Conservation (phyloP, 1,284 basidiomycete species). For the Mrakiaceae sp. region DNA sequence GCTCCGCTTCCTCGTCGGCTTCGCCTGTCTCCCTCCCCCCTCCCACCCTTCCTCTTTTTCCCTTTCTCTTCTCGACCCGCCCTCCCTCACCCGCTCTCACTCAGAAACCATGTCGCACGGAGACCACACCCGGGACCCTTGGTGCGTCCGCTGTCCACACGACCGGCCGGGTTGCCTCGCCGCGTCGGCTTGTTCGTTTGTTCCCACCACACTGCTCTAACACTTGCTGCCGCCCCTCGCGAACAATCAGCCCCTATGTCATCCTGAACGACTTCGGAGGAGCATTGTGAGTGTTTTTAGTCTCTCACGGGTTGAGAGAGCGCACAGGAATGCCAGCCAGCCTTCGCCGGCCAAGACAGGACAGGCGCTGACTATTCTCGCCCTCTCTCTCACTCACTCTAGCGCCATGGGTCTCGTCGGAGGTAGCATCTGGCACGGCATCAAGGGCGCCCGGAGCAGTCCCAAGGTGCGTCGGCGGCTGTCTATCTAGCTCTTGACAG, state of each 20-base stretch:
- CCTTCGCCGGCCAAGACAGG: too few species aligned
- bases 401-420: slow-evolving; percentile 83
- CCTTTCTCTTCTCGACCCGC: slow-evolving; percentile 8
- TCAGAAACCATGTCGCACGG: slow-evolving; percentile 48
- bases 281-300: slow-evolving; percentile 49
- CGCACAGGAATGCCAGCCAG: too few species aligned
- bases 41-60: neutral
- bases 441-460: slow-evolving; percentile 95
- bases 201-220: too few species aligned
- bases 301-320: slow-evolving; percentile 20
- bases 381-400: neutral
- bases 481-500: neutral
- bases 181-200: neutral
- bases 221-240: neutral
- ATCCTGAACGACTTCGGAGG: slow-evolving; percentile 98
- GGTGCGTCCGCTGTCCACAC: slow-evolving; percentile 42
- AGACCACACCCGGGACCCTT: slow-evolving; percentile 87
- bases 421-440: slow-evolving; percentile 97
- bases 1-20: neutral
- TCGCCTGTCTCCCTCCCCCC: neutral
- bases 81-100: neutral
- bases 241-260: slow-evolving; percentile 71
- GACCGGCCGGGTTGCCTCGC: neutral
- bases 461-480: slow-evolving; percentile 55
- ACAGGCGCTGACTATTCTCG: neutral